Conservation (phyloP, 1,284 basidiomycete genomes). For the Bjerkandera adusta region DNA sequence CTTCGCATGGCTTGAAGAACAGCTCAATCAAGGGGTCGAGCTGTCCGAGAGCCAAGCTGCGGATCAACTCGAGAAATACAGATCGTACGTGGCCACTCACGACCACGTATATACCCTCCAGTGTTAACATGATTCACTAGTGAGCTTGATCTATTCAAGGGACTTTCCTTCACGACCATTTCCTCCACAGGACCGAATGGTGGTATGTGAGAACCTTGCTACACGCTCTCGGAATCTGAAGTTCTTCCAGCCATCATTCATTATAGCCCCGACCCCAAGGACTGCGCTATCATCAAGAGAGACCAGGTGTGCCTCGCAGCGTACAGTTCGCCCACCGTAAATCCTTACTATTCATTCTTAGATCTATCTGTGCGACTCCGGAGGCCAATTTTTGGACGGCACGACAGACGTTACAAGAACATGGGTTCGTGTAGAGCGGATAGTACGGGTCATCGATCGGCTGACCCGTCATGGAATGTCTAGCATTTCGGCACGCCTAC, state of each 20-base stretch:
- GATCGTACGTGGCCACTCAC: slow-evolving; percentile 59
- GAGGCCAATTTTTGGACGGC: slow-evolving; percentile 92
- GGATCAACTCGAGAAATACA: slow-evolving; percentile 74
- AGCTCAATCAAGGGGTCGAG: slow-evolving; percentile 61
- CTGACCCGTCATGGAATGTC: not conserved
- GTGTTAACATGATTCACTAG: slow-evolving; percentile 32
- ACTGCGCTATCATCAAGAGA: slow-evolving; percentile 74
- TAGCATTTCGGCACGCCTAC: slow-evolving; percentile 91
- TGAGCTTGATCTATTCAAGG: slow-evolving; percentile 78
- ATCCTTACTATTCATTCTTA: slow-evolving; percentile 25
- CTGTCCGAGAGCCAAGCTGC: slow-evolving; percentile 85
- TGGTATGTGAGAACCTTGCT: slow-evolving; percentile 43
- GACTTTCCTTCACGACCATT: slow-evolving; percentile 91
- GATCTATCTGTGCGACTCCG: slow-evolving; percentile 95
- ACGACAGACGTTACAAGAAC: slow-evolving; percentile 96
- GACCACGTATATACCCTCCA: too few relatives aligned
- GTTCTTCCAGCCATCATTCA: slow-evolving; percentile 84
- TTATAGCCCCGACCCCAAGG: slow-evolving; percentile 78
- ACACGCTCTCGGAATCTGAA: not conserved
- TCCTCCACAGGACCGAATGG: slow-evolving; percentile 88
- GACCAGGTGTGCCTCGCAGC: slow-evolving; percentile 52
- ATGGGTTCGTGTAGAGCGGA: slow-evolving; percentile 66
- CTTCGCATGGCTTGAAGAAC: slow-evolving; percentile 94
- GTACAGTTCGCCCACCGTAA: not conserved
- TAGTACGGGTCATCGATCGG: too few relatives aligned